Evolutionary conservation across 352 stramenopile species (phyloP).

Genomic region (Phytophthora constricta): DNA sequence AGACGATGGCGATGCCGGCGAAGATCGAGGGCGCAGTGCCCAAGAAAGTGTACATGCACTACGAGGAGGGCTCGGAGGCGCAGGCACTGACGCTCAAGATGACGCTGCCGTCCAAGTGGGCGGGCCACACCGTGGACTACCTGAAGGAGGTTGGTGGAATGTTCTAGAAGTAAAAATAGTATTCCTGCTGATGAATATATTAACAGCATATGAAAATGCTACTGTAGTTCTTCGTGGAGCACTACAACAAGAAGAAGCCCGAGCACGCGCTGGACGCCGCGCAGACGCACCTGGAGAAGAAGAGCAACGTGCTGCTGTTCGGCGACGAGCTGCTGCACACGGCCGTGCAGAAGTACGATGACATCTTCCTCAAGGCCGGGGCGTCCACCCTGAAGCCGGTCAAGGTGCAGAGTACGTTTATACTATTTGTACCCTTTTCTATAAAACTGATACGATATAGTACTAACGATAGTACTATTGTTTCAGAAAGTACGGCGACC

Average conservation of each 20-base stretch:
- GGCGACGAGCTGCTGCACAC: conserved; percentile 82
- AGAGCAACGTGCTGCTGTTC: conserved; percentile 53
- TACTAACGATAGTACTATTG: no score
- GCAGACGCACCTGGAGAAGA: conserved; percentile 78
- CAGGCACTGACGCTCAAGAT: conserved; percentile 87
- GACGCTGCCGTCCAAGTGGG: conserved; percentile 89
- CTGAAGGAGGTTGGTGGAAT: conserved; percentile 68
- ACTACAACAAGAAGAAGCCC: conserved; percentile 91
- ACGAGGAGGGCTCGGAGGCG: conserved; percentile 71
- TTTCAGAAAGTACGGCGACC: conserved; percentile 21
- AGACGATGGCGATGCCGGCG: conserved; percentile 42
- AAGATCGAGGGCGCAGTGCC: conserved; percentile 81
- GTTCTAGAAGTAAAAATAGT: no score
- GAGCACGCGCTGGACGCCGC: conserved; percentile 61
- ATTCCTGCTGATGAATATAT: no score
- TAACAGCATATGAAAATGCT: no score
- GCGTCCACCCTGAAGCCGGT: conserved; percentile 64
- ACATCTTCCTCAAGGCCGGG: conserved; percentile 80
- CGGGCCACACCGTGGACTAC: conserved; percentile 80
- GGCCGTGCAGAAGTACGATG: conserved; percentile 86
- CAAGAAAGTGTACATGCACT: conserved; percentile 92
- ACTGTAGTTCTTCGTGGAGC: conserved; percentile 90
- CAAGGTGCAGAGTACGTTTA: conserved; percentile 41
- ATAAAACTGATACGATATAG: conserved; percentile 4
- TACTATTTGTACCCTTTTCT: conserved; percentile 9